Percentiles rank a stretch among this genome's conserved stretches.
Evolutionary conservation across 352 stramenopile species (phyloP).

Genomic region (Phytophthora sp.): DNA sequence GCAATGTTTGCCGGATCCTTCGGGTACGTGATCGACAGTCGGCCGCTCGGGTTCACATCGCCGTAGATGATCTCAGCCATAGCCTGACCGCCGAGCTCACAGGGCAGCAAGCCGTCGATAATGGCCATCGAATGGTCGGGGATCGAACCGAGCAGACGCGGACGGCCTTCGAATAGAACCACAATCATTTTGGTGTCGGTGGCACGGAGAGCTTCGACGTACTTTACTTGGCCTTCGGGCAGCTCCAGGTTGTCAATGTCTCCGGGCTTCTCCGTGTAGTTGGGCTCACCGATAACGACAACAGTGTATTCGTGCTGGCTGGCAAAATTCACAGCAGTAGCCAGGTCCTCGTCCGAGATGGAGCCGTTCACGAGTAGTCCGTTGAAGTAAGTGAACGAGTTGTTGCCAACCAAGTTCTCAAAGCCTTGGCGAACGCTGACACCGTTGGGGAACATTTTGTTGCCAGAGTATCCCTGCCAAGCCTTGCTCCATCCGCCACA

Average conservation of each 20-base stretch:
- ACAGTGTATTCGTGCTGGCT: constrained; percentile 60
- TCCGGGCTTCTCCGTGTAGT: constrained; percentile 85
- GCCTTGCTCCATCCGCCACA: constrained; percentile 79
- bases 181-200: constrained; percentile 80
- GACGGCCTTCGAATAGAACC: constrained; percentile 77
- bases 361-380: constrained; percentile 54
- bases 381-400: constrained; percentile 59
- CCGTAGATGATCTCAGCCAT: constrained; percentile 86
- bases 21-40: constrained; percentile 84
- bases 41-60: constrained; percentile 74
- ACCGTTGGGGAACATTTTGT: constrained; percentile 58
- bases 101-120: constrained; percentile 74
- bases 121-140: constrained; percentile 62
- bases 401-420: constrained; percentile 35
- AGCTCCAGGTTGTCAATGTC: constrained; percentile 81
- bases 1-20: constrained; percentile 56
- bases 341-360: constrained; percentile 50
- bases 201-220: constrained; percentile 63
- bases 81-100: constrained; percentile 76
- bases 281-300: constrained; percentile 70
- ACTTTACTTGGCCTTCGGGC: constrained; percentile 68
- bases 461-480: constrained; percentile 81
- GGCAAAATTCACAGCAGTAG: constrained; percentile 53
- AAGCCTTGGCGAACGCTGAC: constrained; percentile 56
- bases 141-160: constrained; percentile 65